These are phyloP conservation scores for Straminergon stramineum DNA, from an alignment of 225 moss, liverwort and hornwort species.

Conservation along the genomic window DNA sequence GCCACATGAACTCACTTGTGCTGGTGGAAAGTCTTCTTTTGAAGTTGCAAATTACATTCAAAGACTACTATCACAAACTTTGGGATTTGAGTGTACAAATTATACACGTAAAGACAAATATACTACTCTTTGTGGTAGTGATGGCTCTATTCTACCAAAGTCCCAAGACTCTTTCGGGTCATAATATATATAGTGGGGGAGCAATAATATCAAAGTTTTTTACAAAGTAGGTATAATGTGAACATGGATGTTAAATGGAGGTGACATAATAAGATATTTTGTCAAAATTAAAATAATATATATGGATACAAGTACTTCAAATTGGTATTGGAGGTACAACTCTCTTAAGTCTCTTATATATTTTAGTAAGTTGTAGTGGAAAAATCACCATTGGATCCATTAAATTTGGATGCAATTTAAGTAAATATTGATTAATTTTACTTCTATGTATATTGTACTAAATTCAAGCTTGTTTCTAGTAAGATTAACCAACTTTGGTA, in stretches of 20 bases:
- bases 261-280: neutral
- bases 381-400: neutral
- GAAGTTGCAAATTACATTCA: constrained; percentile 69
- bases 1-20: constrained; percentile 48
- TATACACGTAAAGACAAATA: constrained; percentile 67
- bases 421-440: neutral
- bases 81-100: constrained; percentile 58
- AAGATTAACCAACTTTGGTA: too few relatives aligned
- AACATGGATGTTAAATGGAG: neutral
- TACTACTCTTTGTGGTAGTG: constrained; percentile 30
- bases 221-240: neutral
- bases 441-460: too few relatives aligned
- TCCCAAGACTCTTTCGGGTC: constrained; percentile 17
- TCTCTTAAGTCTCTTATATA: neutral
- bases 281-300: neutral
- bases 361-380: too few relatives aligned
- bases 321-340: neutral
- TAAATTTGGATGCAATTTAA: neutral
- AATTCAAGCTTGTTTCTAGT: neutral
- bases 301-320: neutral
- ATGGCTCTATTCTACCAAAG: constrained; percentile 28
- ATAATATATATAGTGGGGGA: neutral
- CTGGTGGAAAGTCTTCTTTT: constrained; percentile 43
- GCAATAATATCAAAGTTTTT: neutral
- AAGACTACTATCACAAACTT: constrained; percentile 30